phyloP scores from a whole-genome alignment of 176 grass and related monocot species.

The Carex pumila region DNA sequence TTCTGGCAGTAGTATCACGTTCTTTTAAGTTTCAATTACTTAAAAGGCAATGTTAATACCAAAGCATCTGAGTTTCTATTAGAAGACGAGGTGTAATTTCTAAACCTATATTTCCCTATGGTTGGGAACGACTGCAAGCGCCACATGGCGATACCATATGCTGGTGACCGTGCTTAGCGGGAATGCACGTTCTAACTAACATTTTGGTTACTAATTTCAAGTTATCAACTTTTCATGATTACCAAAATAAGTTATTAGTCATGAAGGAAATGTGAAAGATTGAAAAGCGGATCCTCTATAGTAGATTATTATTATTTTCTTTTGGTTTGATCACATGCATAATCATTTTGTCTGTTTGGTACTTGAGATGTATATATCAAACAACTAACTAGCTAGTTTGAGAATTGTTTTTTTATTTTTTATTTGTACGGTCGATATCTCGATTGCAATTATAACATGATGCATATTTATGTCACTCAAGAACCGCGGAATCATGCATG shows the following conservation, averaged over 20 bases:
- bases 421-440: too few relatives aligned
- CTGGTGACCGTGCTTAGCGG: neutral
- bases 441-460: too few relatives aligned
- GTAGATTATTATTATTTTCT: neutral
- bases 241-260: neutral
- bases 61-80: too few relatives aligned
- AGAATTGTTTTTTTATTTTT: too few relatives aligned
- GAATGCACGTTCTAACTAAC: conserved; percentile 7
- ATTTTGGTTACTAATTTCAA: neutral
- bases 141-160: neutral
- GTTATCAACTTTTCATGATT: neutral
- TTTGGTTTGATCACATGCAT: neutral
- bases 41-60: neutral
- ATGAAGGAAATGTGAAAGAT: neutral
- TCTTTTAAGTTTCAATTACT: neutral
- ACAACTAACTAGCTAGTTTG: too few relatives aligned
- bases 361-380: too few relatives aligned
- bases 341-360: neutral
- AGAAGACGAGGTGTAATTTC: neutral
- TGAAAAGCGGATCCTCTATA: neutral
- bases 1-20: too few relatives aligned
- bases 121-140: neutral
- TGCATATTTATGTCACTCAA: too few relatives aligned
- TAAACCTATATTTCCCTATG: neutral
- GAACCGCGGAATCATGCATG: too few relatives aligned